Conservation (phyloP, 148 eudicot species). For the Simmondsia chinensis region DNA sequence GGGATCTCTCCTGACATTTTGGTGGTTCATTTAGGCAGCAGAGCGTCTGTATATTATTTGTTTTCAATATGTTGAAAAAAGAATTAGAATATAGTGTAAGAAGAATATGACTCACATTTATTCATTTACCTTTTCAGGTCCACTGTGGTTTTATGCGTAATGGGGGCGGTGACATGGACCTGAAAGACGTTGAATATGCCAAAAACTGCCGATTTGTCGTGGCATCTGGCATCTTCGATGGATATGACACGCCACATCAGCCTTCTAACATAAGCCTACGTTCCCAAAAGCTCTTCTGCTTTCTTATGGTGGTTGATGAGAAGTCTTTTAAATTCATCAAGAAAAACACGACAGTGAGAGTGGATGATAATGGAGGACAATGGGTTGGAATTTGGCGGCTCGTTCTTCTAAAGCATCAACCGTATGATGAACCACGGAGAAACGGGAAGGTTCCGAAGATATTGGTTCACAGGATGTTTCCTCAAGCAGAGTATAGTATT, state of each 20-base stretch:
- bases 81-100: too few species aligned
- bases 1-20: too few species aligned
- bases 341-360: slow-evolving; percentile 62
- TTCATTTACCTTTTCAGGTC: slow-evolving; percentile 47
- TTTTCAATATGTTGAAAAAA: too few species aligned
- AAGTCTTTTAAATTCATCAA: slow-evolving; percentile 67
- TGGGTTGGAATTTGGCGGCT: slow-evolving; percentile 99
- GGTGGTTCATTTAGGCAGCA: too few species aligned
- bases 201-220: slow-evolving; percentile 84
- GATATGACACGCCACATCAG: slow-evolving; percentile 93
- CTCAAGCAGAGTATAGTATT: slow-evolving; percentile 83
- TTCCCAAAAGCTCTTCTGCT: slow-evolving; percentile 80
- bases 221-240: slow-evolving; percentile 97
- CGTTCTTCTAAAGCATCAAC: slow-evolving; percentile 69
- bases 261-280: slow-evolving; percentile 71
- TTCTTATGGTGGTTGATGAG: slow-evolving; percentile 95
- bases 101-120: too few species aligned
- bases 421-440: slow-evolving; percentile 94
- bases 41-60: too few species aligned
- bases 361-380: slow-evolving; percentile 64
- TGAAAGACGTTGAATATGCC: slow-evolving; percentile 61
- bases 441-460: slow-evolving; percentile 96
- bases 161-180: slow-evolving; percentile 87
- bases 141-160: slow-evolving; percentile 87
- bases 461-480: slow-evolving; percentile 82